Conservation (phyloP, 2,329 filamentous ascomycete species). For the Neofusicoccum sp. region DNA sequence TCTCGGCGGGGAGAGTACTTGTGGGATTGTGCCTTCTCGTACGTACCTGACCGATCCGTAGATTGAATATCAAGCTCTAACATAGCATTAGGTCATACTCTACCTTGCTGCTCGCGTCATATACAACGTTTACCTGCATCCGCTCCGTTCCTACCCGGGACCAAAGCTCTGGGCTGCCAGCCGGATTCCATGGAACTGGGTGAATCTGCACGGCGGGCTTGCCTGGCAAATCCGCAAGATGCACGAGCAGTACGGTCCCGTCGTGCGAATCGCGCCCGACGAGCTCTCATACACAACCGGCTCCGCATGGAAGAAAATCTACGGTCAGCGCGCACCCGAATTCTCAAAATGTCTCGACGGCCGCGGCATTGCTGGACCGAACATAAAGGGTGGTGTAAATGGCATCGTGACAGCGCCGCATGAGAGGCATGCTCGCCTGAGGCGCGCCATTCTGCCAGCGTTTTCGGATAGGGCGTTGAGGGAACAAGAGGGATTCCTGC, state of each 20-base stretch:
- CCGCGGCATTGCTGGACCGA: background rate
- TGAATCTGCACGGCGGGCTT: background rate
- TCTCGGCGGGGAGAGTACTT: too few relatives aligned
- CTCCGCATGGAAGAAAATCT: slow-evolving; percentile 45
- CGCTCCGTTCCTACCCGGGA: slow-evolving; percentile 44
- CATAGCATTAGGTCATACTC: background rate
- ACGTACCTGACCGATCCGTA: too few relatives aligned
- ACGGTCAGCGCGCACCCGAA: slow-evolving; percentile 18
- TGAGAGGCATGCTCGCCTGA: slow-evolving; percentile 35
- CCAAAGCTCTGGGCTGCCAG: slow-evolving; percentile 35
- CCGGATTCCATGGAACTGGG: slow-evolving; percentile 25
- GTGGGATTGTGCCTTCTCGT: too few relatives aligned
- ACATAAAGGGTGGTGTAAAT: background rate
- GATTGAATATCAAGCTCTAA: too few relatives aligned
- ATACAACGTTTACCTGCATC: slow-evolving; percentile 45
- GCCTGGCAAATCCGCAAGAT: slow-evolving; percentile 19
- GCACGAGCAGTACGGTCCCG: slow-evolving; percentile 43
- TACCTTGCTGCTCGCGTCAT: slow-evolving; percentile 25
- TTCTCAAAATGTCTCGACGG: background rate
- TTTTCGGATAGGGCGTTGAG: slow-evolving; percentile 38
- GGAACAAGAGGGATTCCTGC: background rate
- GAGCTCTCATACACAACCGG: slow-evolving; percentile 38
- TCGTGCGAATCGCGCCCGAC: slow-evolving; percentile 42
- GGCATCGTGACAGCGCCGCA: background rate
- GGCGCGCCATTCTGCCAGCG: slow-evolving; percentile 40